Evolutionary conservation across 2,329 filamentous ascomycete genomes (phyloP).

Genomic region (Colletotrichum shisoi): DNA sequence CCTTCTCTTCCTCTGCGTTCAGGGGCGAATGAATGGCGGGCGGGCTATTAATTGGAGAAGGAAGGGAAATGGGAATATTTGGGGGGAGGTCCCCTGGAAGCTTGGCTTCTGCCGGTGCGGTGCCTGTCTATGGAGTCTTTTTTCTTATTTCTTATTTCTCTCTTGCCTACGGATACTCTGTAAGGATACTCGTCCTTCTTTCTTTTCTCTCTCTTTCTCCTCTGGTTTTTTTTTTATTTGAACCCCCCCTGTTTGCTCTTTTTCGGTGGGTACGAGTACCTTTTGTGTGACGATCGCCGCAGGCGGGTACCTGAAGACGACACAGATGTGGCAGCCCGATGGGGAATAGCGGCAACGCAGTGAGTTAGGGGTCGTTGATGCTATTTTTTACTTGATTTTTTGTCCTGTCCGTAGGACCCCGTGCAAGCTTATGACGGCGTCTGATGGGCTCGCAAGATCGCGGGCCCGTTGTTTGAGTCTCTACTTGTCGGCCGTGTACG

Average conservation of each 20-base stretch:
- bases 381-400: constrained; percentile 10
- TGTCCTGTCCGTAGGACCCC: neutral
- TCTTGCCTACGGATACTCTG: constrained; percentile 4
- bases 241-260: constrained; percentile 24
- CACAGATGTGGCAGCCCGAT: constrained; percentile 20
- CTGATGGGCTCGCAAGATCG: constrained; percentile 23
- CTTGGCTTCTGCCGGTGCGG: constrained; percentile 31
- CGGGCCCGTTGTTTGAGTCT: constrained; percentile 36
- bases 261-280: constrained; percentile 26
- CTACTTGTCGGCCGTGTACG: constrained; percentile 19
- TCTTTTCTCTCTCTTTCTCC: neutral
- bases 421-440: constrained; percentile 30
- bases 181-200: constrained; percentile 14
- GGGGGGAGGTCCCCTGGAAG: constrained; percentile 30
- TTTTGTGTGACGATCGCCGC: constrained; percentile 37
- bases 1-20: constrained; percentile 26
- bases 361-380: constrained; percentile 25
- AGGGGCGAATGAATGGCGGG: constrained; percentile 36
- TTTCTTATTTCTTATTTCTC: neutral
- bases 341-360: constrained; percentile 35
- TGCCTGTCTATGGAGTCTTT: constrained; percentile 16
- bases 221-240: constrained; percentile 26
- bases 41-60: constrained; percentile 38
- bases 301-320: constrained; percentile 36
- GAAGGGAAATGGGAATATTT: constrained; percentile 35